phyloP scores from a whole-genome alignment of 192 early-diverging fungal genomes.

The Chytriomyces confervae region DNA sequence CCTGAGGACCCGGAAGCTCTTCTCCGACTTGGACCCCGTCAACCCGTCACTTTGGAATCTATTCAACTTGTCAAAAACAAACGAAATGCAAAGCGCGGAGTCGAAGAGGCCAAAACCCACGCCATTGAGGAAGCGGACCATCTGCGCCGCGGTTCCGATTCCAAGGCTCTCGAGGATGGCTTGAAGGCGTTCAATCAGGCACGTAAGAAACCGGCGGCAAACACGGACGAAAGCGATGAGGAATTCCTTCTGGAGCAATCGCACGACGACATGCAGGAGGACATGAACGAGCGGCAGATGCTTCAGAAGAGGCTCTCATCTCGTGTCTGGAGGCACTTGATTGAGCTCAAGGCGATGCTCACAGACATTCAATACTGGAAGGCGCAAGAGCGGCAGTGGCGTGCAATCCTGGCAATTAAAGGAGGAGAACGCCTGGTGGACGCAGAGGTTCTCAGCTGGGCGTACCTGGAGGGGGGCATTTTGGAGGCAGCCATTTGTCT shows the following conservation, averaged over 20 bases:
- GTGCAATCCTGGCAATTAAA: slow-evolving; percentile 33
- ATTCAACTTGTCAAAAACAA: slow-evolving; percentile 36
- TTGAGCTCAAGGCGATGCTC: slow-evolving; percentile 44
- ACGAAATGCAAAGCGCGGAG: slow-evolving; percentile 26
- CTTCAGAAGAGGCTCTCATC: slow-evolving; percentile 25
- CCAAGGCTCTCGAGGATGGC: slow-evolving; percentile 1
- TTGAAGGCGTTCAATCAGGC: neutral
- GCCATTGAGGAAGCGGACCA: slow-evolving; percentile 28
- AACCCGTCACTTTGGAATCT: slow-evolving; percentile 72
- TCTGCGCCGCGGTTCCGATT: neutral
- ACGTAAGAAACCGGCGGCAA: neutral
- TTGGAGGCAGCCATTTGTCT: slow-evolving; percentile 74
- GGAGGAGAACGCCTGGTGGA: slow-evolving; percentile 87
- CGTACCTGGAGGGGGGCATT: slow-evolving; percentile 87
- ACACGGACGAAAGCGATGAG: slow-evolving; percentile 10
- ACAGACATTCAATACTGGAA: slow-evolving; percentile 54
- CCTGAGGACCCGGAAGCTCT: slow-evolving; percentile 68
- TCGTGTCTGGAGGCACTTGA: slow-evolving; percentile 32
- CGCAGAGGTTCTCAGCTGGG: slow-evolving; percentile 81
- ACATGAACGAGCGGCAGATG: slow-evolving; percentile 16
- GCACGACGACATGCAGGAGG: slow-evolving; percentile 23
- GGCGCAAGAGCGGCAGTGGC: slow-evolving; percentile 36
- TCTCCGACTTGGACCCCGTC: slow-evolving; percentile 85
- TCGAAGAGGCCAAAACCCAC: slow-evolving; percentile 14
- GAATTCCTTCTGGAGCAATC: slow-evolving; percentile 1